These are phyloP conservation scores for Solanum medicagineum DNA, from an alignment of 257 asterid genomes.

Conservation along the genomic window DNA sequence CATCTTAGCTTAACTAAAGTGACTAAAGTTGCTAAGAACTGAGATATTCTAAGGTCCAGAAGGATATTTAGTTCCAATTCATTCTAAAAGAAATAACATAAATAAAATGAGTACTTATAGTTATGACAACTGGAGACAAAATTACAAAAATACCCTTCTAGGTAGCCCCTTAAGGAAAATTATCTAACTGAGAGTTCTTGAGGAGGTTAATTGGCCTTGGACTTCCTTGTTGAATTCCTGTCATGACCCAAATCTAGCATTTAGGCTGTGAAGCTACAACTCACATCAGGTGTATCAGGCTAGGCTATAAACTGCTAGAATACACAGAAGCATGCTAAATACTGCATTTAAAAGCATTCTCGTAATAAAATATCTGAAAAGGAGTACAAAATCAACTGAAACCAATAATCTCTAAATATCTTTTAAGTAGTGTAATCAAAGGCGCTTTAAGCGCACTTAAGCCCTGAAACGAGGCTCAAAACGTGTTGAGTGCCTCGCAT, in stretches of 20 bases:
- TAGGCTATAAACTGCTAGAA: neutral
- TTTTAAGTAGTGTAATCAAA: neutral
- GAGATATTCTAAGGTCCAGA: neutral
- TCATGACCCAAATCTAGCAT: neutral
- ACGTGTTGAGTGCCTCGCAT: too few relatives aligned
- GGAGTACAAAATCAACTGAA: neutral
- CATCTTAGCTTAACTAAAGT: neutral
- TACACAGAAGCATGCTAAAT: neutral
- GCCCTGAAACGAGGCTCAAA: too few relatives aligned
- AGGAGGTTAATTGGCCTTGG: neutral
- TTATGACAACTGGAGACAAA: neutral
- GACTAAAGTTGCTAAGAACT: neutral
- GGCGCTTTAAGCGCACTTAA: too few relatives aligned
- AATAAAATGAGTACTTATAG: neutral
- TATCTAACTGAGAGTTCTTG: neutral
- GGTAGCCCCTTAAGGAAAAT: neutral
- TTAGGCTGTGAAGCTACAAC: neutral
- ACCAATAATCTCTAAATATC: neutral
- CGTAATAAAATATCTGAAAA: neutral
- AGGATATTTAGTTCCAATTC: neutral
- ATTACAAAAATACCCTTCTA: neutral
- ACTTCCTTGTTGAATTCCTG: neutral
- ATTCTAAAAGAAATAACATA: neutral
- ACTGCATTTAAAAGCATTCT: neutral
- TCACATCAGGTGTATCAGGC: neutral